Conservation (phyloP, 2,329 filamentous ascomycete species). For the Fusarium sp. region DNA sequence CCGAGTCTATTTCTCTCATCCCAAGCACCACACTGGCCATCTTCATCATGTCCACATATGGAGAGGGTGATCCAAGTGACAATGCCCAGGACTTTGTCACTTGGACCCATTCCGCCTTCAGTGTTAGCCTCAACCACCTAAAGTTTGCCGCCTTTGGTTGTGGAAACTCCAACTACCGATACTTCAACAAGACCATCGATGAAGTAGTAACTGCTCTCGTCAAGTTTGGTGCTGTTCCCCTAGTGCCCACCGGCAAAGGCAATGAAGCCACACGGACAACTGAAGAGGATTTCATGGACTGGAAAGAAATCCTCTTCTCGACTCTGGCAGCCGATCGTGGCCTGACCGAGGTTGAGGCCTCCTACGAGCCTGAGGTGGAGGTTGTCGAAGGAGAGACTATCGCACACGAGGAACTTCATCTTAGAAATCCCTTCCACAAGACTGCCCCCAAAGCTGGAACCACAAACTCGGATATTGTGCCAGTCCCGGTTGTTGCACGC, state of each 20-base stretch:
- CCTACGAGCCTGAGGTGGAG: neutral
- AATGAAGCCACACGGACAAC: neutral
- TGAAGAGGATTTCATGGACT: neutral
- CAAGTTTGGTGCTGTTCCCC: neutral
- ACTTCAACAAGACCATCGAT: neutral
- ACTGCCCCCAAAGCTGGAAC: neutral
- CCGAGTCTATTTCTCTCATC: neutral
- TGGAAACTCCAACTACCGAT: neutral
- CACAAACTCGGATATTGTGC: neutral
- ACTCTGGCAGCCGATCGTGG: neutral
- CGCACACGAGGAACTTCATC: neutral
- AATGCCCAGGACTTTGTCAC: neutral
- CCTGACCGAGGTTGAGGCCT: neutral
- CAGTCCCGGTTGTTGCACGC: neutral
- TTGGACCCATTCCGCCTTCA: neutral
- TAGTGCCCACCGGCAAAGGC: neutral
- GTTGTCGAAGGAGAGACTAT: constrained; percentile 1
- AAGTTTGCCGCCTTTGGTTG: neutral
- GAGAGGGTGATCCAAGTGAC: neutral
- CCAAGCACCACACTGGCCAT: neutral
- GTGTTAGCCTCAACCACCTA: neutral
- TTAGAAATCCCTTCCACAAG: constrained; percentile 8
- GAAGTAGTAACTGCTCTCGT: neutral
- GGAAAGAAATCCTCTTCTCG: neutral
- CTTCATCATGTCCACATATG: neutral